Evolutionary conservation across 1,284 basidiomycete species (phyloP).

Genomic region (Neonothopanus nambi): DNA sequence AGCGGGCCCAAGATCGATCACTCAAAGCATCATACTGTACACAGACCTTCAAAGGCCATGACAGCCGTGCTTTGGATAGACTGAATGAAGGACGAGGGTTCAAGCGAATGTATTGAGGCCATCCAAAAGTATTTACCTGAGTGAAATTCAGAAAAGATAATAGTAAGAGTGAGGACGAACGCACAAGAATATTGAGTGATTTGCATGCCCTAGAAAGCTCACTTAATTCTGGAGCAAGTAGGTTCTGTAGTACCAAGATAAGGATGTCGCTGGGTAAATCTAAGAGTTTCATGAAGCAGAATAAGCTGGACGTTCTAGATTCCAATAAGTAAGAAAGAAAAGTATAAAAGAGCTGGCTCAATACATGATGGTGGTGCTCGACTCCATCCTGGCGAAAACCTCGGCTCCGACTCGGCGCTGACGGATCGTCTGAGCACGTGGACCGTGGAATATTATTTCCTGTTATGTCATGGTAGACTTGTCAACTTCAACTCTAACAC

Average conservation of each 20-base stretch:
- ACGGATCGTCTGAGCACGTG: no score
- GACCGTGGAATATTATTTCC: no score
- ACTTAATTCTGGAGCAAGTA: slow-evolving; percentile 47
- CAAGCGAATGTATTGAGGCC: slow-evolving; percentile 49
- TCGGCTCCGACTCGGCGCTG: no score
- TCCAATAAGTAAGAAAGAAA: not conserved
- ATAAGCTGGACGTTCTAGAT: not conserved
- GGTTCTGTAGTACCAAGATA: slow-evolving; percentile 50
- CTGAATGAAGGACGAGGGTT: slow-evolving; percentile 57
- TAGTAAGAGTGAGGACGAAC: not conserved
- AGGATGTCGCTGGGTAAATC: slow-evolving; percentile 59
- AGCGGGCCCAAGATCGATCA: slow-evolving; percentile 55
- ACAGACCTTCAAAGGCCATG: slow-evolving; percentile 48
- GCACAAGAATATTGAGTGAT: slow-evolving; percentile 7
- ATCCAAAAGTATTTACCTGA: slow-evolving; percentile 64
- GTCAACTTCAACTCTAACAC: no score
- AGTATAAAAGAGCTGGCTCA: not conserved
- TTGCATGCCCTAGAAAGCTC: slow-evolving; percentile 40
- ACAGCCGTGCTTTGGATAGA: slow-evolving; percentile 42
- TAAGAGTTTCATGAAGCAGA: slow-evolving; percentile 20
- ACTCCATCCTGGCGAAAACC: no score
- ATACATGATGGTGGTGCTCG: no score
- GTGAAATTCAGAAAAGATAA: not conserved
- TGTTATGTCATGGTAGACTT: no score
- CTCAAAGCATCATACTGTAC: slow-evolving; percentile 54